phyloP scores from a whole-genome alignment of 108 stramenopile species.

The Asterionellopsis glacialis region DNA sequence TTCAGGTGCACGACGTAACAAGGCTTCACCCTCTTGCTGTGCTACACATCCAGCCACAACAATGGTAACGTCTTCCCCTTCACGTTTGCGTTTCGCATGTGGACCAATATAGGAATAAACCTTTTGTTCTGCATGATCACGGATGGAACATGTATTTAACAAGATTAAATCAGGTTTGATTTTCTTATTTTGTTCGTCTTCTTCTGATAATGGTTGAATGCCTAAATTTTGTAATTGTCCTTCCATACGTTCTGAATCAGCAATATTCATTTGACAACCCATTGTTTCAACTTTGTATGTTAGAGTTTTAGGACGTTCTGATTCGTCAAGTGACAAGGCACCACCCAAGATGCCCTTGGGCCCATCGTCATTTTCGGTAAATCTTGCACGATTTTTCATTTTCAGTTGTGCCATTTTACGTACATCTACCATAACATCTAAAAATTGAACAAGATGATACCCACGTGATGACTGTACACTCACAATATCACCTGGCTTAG shows the following conservation, averaged over 20 bases:
- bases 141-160: slow-evolving; percentile 82
- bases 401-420: slow-evolving; percentile 67
- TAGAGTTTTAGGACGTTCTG: not conserved
- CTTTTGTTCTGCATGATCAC: slow-evolving; percentile 88
- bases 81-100: slow-evolving; percentile 52
- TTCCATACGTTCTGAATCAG: slow-evolving; percentile 88
- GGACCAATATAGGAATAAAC: slow-evolving; percentile 65
- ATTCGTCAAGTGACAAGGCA: not conserved
- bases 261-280: slow-evolving; percentile 95
- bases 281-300: slow-evolving; percentile 71
- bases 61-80: slow-evolving; percentile 73
- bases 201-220: slow-evolving; percentile 17
- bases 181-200: slow-evolving; percentile 6
- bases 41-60: slow-evolving; percentile 89
- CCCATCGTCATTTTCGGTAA: slow-evolving; percentile 17
- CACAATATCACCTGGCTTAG: slow-evolving; percentile 54
- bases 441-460: slow-evolving; percentile 75
- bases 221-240: slow-evolving; percentile 65
- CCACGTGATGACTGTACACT: slow-evolving; percentile 43
- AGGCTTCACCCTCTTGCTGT: slow-evolving; percentile 81
- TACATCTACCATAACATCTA: slow-evolving; percentile 89
- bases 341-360: slow-evolving; percentile 3
- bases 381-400: slow-evolving; percentile 19
- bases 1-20: slow-evolving; percentile 77
- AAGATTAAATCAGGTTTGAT: slow-evolving; percentile 55